Evolutionary conservation across 768 basidiomycete species (phyloP), one percentile per base, ranked within the genome.

Genomic region (Leccinum fibrillosum): DNA sequence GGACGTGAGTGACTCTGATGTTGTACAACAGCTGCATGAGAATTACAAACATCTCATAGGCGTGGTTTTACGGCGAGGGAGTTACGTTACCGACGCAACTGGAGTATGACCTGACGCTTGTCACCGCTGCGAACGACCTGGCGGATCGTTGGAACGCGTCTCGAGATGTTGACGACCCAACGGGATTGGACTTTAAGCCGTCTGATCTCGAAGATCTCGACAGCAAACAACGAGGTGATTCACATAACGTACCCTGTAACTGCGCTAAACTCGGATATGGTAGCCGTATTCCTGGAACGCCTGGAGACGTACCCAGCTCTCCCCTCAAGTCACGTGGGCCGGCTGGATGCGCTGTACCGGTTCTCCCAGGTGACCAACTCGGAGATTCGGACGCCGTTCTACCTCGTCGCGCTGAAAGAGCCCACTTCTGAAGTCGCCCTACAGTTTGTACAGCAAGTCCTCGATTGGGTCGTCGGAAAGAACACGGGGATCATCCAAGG

Each of bases 31-130:
- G 7, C 5, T 37, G 2, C 28, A 48, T 19, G 1, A 13, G 17
- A 12, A 11, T 25, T 25, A 54, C 26, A 50, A 19, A 5, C 4
- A 37, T 35, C 30, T 7, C 25, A 21, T 52, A 82, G 82, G 77
- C 71, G 15, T 86, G 85, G 85, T 68, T 86, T 39, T 77, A 82
- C 56, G 86, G 84, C 15, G 77, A 82, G 62, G 84, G 85, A 11
- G 58, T 71, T 10, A 71, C 75, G 49, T 71, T 86, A 7, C 83
- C 81, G 11, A 79, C 75, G 2, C 67, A 79, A 52, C 69, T 81
- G 60, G 70, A 78, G 44, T 86, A 85, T 58, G 85, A 86, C 62
- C 71, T 78, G 51, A 74, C 81, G 12, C 76, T 86, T 3, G 81
- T 80, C 3, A 73, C 77, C 52, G 74, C 78, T 50, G 80, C 83